These are phyloP conservation scores for Metschnikowia kofuensis DNA, from an alignment of 805 yeast genomes.

Conservation along the genomic window DNA sequence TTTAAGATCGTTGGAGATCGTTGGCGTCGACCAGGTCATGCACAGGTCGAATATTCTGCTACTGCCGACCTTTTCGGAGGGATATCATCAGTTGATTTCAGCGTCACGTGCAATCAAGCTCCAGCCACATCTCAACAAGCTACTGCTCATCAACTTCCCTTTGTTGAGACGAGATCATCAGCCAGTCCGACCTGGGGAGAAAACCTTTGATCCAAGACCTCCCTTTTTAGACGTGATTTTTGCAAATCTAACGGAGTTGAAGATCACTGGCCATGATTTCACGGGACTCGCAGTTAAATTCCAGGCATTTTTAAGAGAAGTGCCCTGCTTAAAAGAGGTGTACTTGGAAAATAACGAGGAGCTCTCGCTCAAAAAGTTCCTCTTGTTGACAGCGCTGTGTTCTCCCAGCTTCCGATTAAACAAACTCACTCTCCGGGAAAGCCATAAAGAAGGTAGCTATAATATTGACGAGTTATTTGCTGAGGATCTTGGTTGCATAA, in stretches of 20 bases:
- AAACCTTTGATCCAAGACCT: constrained; percentile 26
- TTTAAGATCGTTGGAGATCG: constrained; percentile 23
- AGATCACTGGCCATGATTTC: constrained; percentile 34
- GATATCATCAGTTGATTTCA: constrained; percentile 7
- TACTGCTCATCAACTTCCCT: constrained; percentile 30
- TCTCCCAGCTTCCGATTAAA: constrained; percentile 26
- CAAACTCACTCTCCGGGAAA: constrained; percentile 32
- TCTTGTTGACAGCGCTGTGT: constrained; percentile 28
- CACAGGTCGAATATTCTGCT: constrained; percentile 18
- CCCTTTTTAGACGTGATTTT: constrained; percentile 22
- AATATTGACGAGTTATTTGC: constrained; percentile 26
- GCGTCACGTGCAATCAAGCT: neutral
- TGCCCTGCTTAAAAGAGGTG: constrained; percentile 10
- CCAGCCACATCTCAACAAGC: constrained; percentile 14
- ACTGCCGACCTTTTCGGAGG: constrained; percentile 18
- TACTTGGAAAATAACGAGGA: constrained; percentile 34
- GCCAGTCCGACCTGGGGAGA: constrained; percentile 9
- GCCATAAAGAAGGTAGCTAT: constrained; percentile 17
- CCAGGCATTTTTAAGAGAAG: neutral
- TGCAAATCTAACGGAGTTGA: constrained; percentile 24
- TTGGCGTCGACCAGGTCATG: constrained; percentile 19
- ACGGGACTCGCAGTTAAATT: constrained; percentile 15
- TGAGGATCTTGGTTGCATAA: constrained; percentile 24
- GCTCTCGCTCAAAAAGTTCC: constrained; percentile 25
- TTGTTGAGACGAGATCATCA: constrained; percentile 16